Percentiles rank a stretch among this genome's conserved stretches.
phyloP scores from a whole-genome alignment of 352 stramenopile species.

The Globisporangium nunn region DNA sequence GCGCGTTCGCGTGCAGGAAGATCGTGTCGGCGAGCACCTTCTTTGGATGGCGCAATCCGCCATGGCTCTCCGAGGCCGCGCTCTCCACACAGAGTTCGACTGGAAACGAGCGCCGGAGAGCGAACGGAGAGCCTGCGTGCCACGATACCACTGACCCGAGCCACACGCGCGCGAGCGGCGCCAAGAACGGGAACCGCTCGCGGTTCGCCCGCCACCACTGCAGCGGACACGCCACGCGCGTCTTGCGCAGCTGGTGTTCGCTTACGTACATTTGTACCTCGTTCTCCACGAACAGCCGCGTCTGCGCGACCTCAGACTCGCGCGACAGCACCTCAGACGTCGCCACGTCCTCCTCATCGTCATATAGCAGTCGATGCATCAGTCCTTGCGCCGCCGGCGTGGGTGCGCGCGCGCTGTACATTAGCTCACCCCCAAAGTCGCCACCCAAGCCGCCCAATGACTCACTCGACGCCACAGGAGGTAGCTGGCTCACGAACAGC shows the following conservation, averaged over 20 bases:
- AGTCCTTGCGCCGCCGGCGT: conserved; percentile 19
- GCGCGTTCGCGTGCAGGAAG: conserved; percentile 14
- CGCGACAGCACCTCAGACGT: conserved; percentile 21
- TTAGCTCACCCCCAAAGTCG: conserved; percentile 28
- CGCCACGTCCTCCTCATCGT: conserved; percentile 37
- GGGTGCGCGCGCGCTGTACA: conserved; percentile 18
- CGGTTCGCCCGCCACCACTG: conserved; percentile 38
- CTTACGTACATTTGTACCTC: conserved; percentile 32
- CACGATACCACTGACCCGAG: conserved; percentile 15
- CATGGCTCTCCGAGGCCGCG: background rate
- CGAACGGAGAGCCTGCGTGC: too few relatives aligned
- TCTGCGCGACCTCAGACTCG: conserved; percentile 32
- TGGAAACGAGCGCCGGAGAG: conserved; percentile 1
- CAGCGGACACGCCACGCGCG: conserved; percentile 29
- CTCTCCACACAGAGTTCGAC: conserved; percentile 9
- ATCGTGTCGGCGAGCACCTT: conserved; percentile 16
- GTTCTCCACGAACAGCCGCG: conserved; percentile 23
- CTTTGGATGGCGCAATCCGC: background rate
- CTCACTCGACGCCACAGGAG: conserved; percentile 11
- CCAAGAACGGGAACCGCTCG: conserved; percentile 34
- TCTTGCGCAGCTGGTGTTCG: conserved; percentile 39
- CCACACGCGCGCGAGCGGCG: conserved; percentile 31
- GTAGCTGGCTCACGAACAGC: conserved; percentile 21
- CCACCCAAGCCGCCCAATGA: conserved; percentile 10
- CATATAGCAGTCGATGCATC: conserved; percentile 45